Evolutionary conservation across 2,329 filamentous ascomycete species (phyloP), one percentile per base, ranked within the genome.

Genomic region (Plenodomus lindquistii): DNA sequence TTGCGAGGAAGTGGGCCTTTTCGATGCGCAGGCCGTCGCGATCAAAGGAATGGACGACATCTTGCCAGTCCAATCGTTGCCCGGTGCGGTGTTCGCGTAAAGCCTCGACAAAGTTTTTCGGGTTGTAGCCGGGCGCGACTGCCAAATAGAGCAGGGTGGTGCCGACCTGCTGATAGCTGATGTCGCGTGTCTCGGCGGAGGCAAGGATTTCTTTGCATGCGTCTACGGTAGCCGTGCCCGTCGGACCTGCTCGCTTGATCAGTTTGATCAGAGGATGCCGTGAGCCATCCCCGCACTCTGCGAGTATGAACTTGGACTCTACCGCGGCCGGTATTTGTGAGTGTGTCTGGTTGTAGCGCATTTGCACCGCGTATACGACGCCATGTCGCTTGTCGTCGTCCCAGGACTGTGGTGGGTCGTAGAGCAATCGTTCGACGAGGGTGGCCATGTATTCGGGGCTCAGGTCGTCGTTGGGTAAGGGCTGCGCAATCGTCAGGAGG

Each of bases 361-460:
- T 51, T 24, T 65, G 62, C 47, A 87, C 79, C 55, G 85, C 87
- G 66, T 83, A 81, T 38, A 78, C 76, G 35, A 87, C 80, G 65
- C 91, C 88, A 55, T 86, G 79, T 65, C 88, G 85, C 48, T 84
- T 86, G 44, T 86, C 81, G 45, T 91, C 85, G 63, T 88, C 89
- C 77, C 95, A 95, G 70, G 87, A 91, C 20, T 88, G 89, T 22
- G 91, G 91, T 42, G 92, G 91, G 61, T 92, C 86, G 72, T 94
- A 86, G 45, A 96, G 85, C 62, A 95, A 88, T 60, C 90, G 88
- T 71, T 96, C 90, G 71, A 97, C 79, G 49, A 96, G 86, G 50
- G 86, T 78, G 40, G 89, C 88, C 51, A 97, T 81, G 67, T 94
- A 91, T 36, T 83, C 75, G 22, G 86, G 79, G 10, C 78, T 80